Conservation (phyloP, 2,329 filamentous ascomycete genomes). For the Nannizzia gypsea region DNA sequence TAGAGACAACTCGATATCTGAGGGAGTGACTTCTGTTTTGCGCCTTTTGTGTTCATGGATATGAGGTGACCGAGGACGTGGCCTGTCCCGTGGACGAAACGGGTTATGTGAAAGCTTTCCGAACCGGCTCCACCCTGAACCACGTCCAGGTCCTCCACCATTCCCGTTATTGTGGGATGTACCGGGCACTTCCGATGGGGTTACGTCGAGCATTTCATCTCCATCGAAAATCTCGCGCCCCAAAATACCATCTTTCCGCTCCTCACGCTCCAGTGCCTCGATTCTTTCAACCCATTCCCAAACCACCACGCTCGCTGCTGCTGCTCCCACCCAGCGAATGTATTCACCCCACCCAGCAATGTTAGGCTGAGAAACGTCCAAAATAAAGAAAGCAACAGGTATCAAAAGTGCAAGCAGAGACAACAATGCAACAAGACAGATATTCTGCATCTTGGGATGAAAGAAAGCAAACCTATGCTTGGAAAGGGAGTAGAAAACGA, state of each 20-base stretch:
- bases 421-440: conserved; percentile 64
- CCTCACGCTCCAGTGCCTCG: conserved; percentile 80
- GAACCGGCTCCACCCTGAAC: conserved; percentile 23
- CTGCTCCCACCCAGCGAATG: conserved; percentile 89
- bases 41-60: conserved; percentile 4
- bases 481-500: conserved; percentile 84
- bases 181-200: conserved; percentile 45
- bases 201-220: conserved; percentile 75
- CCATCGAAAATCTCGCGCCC: conserved; percentile 87
- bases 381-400: conserved; percentile 83
- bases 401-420: conserved; percentile 74
- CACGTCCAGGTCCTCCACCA: conserved; percentile 22
- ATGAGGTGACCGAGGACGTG: conserved; percentile 17
- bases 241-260: conserved; percentile 85
- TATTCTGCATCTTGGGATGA: conserved; percentile 81
- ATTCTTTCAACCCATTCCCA: conserved; percentile 98
- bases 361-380: conserved; percentile 75
- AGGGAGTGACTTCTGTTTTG: not conserved
- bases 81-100: not conserved
- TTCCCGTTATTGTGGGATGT: conserved; percentile 29
- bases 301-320: conserved; percentile 87
- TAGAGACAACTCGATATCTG: conserved; percentile 4
- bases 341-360: conserved; percentile 92
- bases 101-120: conserved; percentile 6
- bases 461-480: conserved; percentile 87